Percentiles rank a stretch among this genome's conserved stretches.
Evolutionary conservation across 805 yeast genomes (phyloP).

Genomic region (Gaillardinia entomophila): DNA sequence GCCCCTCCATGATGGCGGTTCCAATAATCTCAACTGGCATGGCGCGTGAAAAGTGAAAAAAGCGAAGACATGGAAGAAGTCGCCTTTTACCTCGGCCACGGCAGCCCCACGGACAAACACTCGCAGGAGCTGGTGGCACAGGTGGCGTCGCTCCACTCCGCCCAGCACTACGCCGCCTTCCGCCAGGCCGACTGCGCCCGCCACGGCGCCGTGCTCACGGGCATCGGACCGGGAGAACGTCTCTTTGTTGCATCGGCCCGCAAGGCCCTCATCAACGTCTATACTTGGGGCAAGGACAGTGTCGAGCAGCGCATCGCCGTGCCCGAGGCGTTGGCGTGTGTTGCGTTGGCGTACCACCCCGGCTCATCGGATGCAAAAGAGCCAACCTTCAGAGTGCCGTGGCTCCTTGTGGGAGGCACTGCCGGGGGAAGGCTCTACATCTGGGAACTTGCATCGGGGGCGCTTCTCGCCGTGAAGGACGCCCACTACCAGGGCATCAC

Average conservation of each 20-base stretch:
- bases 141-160: constrained; percentile 39
- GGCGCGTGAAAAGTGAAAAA: no score
- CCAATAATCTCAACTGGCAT: constrained; percentile 88
- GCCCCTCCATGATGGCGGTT: constrained; percentile 65
- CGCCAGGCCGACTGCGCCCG: constrained; percentile 45
- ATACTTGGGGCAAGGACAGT: constrained; percentile 64
- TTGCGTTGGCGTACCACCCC: constrained; percentile 40
- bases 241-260: constrained; percentile 60
- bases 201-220: constrained; percentile 44
- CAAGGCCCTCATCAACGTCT: constrained; percentile 72
- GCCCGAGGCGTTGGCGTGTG: constrained; percentile 68
- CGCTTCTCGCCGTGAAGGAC: constrained; percentile 63
- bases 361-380: constrained; percentile 11
- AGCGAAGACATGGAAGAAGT: constrained; percentile 48
- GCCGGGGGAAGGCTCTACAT: constrained; percentile 69
- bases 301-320: constrained; percentile 76
- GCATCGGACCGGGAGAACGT: constrained; percentile 43
- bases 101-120: constrained; percentile 38
- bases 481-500: constrained; percentile 80
- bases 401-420: constrained; percentile 71
- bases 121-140: constrained; percentile 38
- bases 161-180: constrained; percentile 45
- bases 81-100: constrained; percentile 42
- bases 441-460: constrained; percentile 83
- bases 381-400: constrained; percentile 48